Evolutionary conservation across 306 rosid species (phyloP), one percentile per base, ranked within the genome.

Genomic region (Lotus japonicus): DNA sequence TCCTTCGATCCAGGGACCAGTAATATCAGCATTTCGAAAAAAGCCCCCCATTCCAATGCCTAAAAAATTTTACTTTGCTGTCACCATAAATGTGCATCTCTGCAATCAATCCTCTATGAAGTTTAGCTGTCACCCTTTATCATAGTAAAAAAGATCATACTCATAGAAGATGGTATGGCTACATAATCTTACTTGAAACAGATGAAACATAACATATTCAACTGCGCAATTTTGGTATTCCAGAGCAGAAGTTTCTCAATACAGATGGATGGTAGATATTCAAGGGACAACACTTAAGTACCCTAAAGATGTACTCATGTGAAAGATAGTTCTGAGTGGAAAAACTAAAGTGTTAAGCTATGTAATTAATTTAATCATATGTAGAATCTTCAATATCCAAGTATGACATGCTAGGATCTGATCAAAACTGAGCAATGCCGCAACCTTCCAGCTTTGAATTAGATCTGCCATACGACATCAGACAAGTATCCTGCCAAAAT

Each of bases 351-450:
- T 23, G 17, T 6, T 26, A 41, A 49, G 44, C 17, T 31, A 41
- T 4, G 66, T 41, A 54, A 42, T 19, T 15, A 31, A 44, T 70
- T 31, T 45, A 31, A 58, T 33, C 11, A 45, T 11, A 15, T 42
- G 52, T 9, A n/a, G 9, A 56, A 69, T 69, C 33, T 33, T 57
- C 39, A 38, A 23, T 16, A 45, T 57, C 56, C 66, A 52, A 66
- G 45, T 11, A 44, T 64, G 26, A 66, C 81, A 64, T 14, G 67
- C 43, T 28, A 23, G 68, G 58, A 71, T 64, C 55, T 36, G 39
- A 36, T 53, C 43, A 52, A 60, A 58, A 66, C 48, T 38, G 72
- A 58, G 33, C 67, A 45, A 46, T 76, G 73, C 58, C 45, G 18
- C 53, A 49, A 14, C 13, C 49, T 31, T 38, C 39, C 36, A 49